Evolutionary conservation across 345 rosid genomes (phyloP), one percentile per base, ranked within the genome.

Genomic region (Mercurialis annua): DNA sequence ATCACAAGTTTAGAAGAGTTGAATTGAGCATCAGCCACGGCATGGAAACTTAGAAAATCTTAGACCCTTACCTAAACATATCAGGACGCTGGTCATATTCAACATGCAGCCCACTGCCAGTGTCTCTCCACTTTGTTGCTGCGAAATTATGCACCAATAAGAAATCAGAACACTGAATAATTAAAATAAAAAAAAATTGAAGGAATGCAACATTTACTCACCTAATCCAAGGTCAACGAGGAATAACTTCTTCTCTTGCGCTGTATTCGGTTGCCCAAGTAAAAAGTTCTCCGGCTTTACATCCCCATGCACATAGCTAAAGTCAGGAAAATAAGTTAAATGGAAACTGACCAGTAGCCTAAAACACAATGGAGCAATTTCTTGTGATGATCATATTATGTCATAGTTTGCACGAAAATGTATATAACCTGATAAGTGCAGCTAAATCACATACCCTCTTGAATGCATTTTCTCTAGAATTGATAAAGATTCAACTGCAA

Each of bases 281-380:
- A 75, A 75, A 49, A 75, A 75, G 71, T 75, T 75, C 53, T 75
- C 79, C n/a, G 75, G 79, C 59, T 75, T 75, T 66, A 75, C 79
- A 65, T 75, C 79, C 33, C 79, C 79, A 66, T 75, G 79, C 64
- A 75, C 79, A 65, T 75, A 75, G 62, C 79, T 75, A 51, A 51
- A 69, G 56, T 38, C 18, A 44, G 14, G 16, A 52, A 50, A 53
- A 24, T 23, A 47, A 36, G 38, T 9, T 2, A 12, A 1, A 59
- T 43, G 23, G 15, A 44, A 70, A 48, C 29, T 24, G 51, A 49
- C 17, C 43, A 12, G 10, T 16, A 58, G 33, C 29, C 29, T 31
- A 20, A 23, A 12, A 20, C 16, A 17, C 6, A 38, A 21, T 20
- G 3, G 38, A 31, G 56, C 20, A 44, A 5, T 14, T 21, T 17